These are phyloP conservation scores for Yarrowia hollandica DNA, from an alignment of 805 yeast genomes.

Conservation along the genomic window DNA sequence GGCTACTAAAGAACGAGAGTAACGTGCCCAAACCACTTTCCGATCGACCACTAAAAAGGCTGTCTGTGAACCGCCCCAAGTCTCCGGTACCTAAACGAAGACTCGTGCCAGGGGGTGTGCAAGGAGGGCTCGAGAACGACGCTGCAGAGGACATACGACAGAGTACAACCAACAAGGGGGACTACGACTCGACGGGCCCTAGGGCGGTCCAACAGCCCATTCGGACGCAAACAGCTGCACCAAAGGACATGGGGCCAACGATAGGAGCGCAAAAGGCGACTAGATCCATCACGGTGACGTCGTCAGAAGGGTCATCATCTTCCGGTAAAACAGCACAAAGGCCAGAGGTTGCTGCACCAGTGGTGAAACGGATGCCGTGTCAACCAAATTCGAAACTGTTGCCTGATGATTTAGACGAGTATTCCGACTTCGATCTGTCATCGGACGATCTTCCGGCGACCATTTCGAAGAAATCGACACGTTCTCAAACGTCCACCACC, in stretches of 20 bases:
- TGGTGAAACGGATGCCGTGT: not conserved
- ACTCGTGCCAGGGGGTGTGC: not conserved
- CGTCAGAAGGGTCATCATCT: not conserved
- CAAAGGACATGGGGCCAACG: not conserved
- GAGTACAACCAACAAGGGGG: no score
- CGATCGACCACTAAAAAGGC: not conserved
- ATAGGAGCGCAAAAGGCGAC: not conserved
- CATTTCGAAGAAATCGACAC: not conserved
- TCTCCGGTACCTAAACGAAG: constrained; percentile 1
- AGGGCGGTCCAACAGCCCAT: not conserved
- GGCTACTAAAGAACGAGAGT: not conserved
- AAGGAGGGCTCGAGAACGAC: not conserved
- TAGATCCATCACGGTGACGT: not conserved
- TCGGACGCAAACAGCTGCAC: not conserved
- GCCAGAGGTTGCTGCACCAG: not conserved
- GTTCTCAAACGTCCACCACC: not conserved
- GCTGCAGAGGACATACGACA: no score
- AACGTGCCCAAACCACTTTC: constrained; percentile 8
- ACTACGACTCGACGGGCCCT: not conserved
- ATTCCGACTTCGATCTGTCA: not conserved
- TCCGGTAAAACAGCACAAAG: not conserved
- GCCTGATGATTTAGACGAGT: not conserved
- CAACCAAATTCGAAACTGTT: not conserved
- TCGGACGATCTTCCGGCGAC: constrained; percentile 1
- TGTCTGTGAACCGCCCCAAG: constrained; percentile 1